phyloP scores from a whole-genome alignment of 305 asterid species.

The Striga hermonthica region DNA sequence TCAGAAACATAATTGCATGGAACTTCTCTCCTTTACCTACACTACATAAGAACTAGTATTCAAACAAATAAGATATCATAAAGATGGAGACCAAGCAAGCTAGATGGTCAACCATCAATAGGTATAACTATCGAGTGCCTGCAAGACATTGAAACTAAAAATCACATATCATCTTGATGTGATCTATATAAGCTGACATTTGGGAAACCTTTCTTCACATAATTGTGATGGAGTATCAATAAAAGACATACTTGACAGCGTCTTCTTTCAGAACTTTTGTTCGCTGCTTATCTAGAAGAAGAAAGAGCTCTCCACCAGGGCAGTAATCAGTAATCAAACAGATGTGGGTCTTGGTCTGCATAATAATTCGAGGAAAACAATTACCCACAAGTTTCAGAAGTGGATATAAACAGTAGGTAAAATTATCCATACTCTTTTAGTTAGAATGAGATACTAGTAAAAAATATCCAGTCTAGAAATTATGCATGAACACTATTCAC shows the following conservation, averaged over 20 bases:
- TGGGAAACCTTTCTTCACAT: constrained; percentile 11
- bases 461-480: constrained; percentile 1
- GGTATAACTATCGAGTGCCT: not conserved
- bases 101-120: constrained; percentile 3
- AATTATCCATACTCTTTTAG: not conserved
- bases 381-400: constrained; percentile 21
- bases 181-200: constrained; percentile 8
- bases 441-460: not conserved
- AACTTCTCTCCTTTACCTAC: constrained; percentile 8
- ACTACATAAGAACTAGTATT: not conserved
- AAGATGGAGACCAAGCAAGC: not conserved
- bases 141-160: constrained; percentile 6
- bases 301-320: constrained; percentile 95
- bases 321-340: constrained; percentile 89
- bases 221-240: constrained; percentile 2
- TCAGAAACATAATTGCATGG: constrained; percentile 10
- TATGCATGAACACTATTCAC: not conserved
- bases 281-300: constrained; percentile 87
- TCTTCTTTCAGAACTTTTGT: constrained; percentile 87
- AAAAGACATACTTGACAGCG: constrained; percentile 59
- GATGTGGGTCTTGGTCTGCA: constrained; percentile 87
- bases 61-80: constrained; percentile 9
- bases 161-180: not conserved
- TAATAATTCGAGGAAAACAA: constrained; percentile 19
- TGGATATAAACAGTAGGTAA: constrained; percentile 4